A percentile compares a stretch with the other conserved stretches of the same genome.
Conservation (phyloP, 345 rosid species). For the Eucalyptus albens region DNA sequence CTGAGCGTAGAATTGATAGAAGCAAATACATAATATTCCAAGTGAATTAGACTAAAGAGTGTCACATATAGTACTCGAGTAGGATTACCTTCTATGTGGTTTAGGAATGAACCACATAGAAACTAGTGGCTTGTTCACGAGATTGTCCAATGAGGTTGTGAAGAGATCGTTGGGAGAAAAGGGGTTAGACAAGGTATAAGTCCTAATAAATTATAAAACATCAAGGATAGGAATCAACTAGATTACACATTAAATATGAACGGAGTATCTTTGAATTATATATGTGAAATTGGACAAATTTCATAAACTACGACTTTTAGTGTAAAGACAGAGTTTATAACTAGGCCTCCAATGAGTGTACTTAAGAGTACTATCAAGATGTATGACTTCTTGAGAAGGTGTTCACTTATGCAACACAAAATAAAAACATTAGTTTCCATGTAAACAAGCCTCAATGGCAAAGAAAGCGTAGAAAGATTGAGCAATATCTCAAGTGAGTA, state of each 20-base stretch:
- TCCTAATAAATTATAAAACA: background rate
- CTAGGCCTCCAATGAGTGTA: background rate
- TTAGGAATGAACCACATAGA: background rate
- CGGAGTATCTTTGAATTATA: background rate
- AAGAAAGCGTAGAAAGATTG: background rate
- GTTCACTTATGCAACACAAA: background rate
- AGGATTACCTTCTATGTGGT: background rate
- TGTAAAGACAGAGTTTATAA: background rate
- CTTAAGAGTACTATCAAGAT: background rate
- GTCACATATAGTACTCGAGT: background rate
- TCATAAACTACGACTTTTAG: background rate
- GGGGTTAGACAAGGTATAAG: background rate
- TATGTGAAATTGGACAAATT: background rate
- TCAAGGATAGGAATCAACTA: background rate
- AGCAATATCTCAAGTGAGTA: background rate
- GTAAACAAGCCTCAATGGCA: background rate
- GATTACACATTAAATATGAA: background rate
- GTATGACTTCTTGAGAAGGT: background rate
- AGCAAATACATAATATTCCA: background rate
- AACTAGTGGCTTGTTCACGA: background rate
- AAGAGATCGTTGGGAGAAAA: background rate
- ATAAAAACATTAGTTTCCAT: background rate
- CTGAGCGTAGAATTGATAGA: accelerated
- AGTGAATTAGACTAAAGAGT: background rate
- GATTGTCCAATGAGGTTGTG: background rate